Conservation (phyloP, 192 early-diverging fungal species). For the Gryganskiella cystojenkinii region DNA sequence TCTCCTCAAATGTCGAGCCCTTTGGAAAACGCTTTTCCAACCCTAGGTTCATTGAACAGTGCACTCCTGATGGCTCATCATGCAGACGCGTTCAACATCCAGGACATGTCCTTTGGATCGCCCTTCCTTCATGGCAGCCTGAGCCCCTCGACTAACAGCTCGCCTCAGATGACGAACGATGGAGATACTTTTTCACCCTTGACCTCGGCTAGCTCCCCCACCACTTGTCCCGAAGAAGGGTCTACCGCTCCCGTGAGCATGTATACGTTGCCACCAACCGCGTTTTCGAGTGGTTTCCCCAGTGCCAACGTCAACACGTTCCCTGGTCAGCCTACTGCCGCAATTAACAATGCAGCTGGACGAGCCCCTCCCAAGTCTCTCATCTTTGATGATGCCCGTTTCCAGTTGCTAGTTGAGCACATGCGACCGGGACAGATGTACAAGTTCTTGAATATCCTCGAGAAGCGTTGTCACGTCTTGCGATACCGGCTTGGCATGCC, state of each 20-base stretch:
- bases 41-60: background rate
- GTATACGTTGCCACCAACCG: conserved; percentile 23
- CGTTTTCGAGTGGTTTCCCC: background rate
- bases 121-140: background rate
- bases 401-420: conserved; percentile 51
- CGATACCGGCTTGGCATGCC: conserved; percentile 47
- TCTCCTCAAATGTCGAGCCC: no score
- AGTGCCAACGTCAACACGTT: background rate
- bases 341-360: background rate
- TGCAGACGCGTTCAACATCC: background rate
- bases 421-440: conserved; percentile 65
- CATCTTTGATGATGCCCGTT: conserved; percentile 57
- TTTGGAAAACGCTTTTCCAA: no score
- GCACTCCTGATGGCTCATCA: conserved; percentile 1
- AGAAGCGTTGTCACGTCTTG: conserved; percentile 65
- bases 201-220: conserved; percentile 28
- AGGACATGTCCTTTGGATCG: background rate
- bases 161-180: conserved; percentile 19
- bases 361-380: conserved; percentile 18
- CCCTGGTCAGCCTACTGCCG: background rate
- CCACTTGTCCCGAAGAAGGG: background rate
- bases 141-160: conserved; percentile 4
- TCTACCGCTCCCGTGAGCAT: conserved; percentile 3
- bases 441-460: conserved; percentile 63
- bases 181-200: conserved; percentile 7